Evolutionary conservation across 2,329 filamentous ascomycete genomes (phyloP), one percentile per base, ranked within the genome.

Genomic region (Aspergillus ochraceus): DNA sequence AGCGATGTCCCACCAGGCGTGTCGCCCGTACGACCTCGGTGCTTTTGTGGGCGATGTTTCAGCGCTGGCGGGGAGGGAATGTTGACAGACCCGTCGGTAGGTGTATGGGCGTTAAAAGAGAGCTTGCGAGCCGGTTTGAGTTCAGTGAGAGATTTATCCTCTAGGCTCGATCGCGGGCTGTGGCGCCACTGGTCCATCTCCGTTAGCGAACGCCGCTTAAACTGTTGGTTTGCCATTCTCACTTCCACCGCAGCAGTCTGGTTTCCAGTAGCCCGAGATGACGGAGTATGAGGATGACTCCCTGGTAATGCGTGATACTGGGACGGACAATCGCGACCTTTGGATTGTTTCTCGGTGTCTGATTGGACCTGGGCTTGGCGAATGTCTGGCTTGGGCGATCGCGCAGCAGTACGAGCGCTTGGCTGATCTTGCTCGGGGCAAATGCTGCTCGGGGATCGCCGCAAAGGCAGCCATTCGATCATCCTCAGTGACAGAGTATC

Each of bases 381-480:
- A 2, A 22, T 58, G 22, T 64, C 62, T 11, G 54, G 45, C 36
- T 66, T 67, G 17, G 65, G 62, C 45, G 60, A 54, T 29, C 60
- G 58, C 19, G 54, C 49, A 20, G 47, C 30, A 12, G 49, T 39
- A 45, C 54, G 64, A 2, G 26, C 24, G 9, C 51, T 45, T 26
- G 60, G 20, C 17, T 47, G 60, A 11, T 64, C 58, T 51, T 60
- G 47, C 6, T 57, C 58, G 24, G 65, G 42, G 26, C 64, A 67
- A 32, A 68, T 60, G 1, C 65, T 56, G 17, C 66, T 70, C 2
- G 67, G 64, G 36, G 68, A 63, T n/a, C 70, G 71, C 36, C 74
- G 74, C 26, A 78, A 66, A n/a, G 79, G 77, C 53, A 81, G 67
- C 79, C 79, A 81, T 63, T 79, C 77, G 9, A 80, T 71, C 74